Conservation (phyloP, 352 stramenopile species). For the Phytophthora agathidicida region DNA sequence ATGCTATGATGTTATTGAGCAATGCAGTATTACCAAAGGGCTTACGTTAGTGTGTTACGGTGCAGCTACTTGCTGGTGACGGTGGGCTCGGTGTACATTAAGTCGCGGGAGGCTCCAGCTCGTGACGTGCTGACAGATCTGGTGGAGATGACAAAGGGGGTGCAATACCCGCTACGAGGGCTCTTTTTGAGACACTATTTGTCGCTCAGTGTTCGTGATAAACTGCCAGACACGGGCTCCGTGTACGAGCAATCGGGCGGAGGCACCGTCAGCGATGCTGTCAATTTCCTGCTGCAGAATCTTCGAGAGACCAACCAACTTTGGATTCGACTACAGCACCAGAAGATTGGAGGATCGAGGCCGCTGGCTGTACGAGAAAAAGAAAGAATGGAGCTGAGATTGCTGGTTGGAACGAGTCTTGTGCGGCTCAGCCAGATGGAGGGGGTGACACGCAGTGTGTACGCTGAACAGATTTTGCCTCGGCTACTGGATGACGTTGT, state of each 20-base stretch:
- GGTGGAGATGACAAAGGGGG: slow-evolving; percentile 98
- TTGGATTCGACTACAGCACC: slow-evolving; percentile 99
- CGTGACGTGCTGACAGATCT: slow-evolving; percentile 97
- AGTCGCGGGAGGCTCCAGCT: slow-evolving; percentile 66
- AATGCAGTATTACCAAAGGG: not conserved
- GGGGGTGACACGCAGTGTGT: slow-evolving; percentile 91
- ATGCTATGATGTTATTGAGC: not conserved
- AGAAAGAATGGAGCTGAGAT: slow-evolving; percentile 93
- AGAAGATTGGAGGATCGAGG: slow-evolving; percentile 50
- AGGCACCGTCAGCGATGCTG: slow-evolving; percentile 86
- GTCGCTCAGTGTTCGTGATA: slow-evolving; percentile 90
- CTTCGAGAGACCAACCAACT: slow-evolving; percentile 98
- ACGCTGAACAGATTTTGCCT: slow-evolving; percentile 91
- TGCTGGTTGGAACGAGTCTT: slow-evolving; percentile 98
- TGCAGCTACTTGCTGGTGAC: slow-evolving; percentile 95
- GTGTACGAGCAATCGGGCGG: slow-evolving; percentile 77
- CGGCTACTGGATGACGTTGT: slow-evolving; percentile 93
- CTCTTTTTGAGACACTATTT: slow-evolving; percentile 99
- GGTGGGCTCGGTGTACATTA: slow-evolving; percentile 96
- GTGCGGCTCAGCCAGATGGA: slow-evolving; percentile 97
- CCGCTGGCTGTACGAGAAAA: slow-evolving; percentile 58
- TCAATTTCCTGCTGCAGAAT: slow-evolving; percentile 97
- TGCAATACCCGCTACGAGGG: slow-evolving; percentile 98
- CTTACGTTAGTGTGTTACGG: slow-evolving; percentile 1
- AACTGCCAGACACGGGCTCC: slow-evolving; percentile 90